A percentile compares a stretch with the other conserved stretches of the same genome.
Evolutionary conservation across 371 early-diverging fungal species (phyloP).

Genomic region (Haplosporangium sp.): DNA sequence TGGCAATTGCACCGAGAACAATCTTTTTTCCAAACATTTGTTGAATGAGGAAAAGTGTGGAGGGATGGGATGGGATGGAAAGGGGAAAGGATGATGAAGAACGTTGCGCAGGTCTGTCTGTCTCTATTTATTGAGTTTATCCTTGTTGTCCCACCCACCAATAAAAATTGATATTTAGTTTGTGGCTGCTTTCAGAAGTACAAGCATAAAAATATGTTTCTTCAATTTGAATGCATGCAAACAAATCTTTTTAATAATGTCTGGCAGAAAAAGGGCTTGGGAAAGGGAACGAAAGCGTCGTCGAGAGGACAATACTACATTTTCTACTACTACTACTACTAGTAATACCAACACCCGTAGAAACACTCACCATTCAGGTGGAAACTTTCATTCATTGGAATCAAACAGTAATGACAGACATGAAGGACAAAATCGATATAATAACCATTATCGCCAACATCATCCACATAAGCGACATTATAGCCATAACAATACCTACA

Average conservation of each 20-base stretch:
- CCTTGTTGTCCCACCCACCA: too few relatives aligned
- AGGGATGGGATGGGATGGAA: neutral
- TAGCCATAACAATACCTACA: neutral
- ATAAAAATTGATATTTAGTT: too few relatives aligned
- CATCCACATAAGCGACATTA: neutral
- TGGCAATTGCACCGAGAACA: conserved; percentile 49
- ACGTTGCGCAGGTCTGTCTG: too few relatives aligned
- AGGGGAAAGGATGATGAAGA: neutral
- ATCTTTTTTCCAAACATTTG: conserved; percentile 53
- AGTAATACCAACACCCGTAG: neutral
- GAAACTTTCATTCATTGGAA: neutral
- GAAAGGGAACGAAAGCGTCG: neutral
- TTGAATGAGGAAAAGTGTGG: neutral
- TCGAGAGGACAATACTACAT: neutral
- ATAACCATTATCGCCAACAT: neutral
- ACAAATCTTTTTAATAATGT: neutral
- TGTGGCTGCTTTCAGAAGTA: neutral
- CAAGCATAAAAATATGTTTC: neutral
- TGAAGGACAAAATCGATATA: neutral
- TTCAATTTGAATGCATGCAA: too few relatives aligned
- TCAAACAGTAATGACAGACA: neutral
- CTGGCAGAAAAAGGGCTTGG: neutral
- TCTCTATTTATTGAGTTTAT: too few relatives aligned
- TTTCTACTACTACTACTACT: too few relatives aligned
- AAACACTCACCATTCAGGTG: neutral